A percentile compares a stretch with the other conserved stretches of the same genome.
Evolutionary conservation across 805 yeast genomes (phyloP).

Genomic region (Kurtzmaniella fragi): DNA sequence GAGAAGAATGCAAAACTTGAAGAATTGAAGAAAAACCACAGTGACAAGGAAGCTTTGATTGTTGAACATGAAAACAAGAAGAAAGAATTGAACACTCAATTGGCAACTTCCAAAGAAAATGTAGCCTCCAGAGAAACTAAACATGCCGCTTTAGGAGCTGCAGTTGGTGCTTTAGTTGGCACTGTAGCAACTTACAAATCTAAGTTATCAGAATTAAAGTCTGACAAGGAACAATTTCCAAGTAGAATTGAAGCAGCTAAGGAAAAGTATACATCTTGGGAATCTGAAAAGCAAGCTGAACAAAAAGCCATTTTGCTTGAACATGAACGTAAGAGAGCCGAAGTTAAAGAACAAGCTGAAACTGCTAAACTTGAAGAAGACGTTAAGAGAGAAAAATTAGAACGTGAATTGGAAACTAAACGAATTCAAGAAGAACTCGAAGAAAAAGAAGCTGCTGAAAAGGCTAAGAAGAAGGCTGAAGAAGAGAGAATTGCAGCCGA

Average conservation of each 20-base stretch:
- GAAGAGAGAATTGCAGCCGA: conserved; percentile 18
- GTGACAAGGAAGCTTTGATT: conserved; percentile 24
- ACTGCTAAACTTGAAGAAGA: conserved; percentile 21
- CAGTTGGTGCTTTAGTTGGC: conserved; percentile 39
- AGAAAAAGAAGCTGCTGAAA: conserved; percentile 17
- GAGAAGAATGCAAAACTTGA: conserved; percentile 31
- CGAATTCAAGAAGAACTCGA: conserved; percentile 25
- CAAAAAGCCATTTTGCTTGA: conserved; percentile 32
- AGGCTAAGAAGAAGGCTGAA: conserved; percentile 13
- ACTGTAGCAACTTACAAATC: conserved; percentile 42
- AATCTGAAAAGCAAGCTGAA: conserved; percentile 39
- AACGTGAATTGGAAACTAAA: conserved; percentile 26
- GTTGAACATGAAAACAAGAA: conserved; percentile 26
- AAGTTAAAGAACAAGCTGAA: conserved; percentile 39
- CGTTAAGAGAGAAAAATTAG: conserved; percentile 33
- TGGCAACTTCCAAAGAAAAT: conserved; percentile 30
- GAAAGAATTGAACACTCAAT: conserved; percentile 37
- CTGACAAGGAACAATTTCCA: conserved; percentile 33
- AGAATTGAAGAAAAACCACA: conserved; percentile 26
- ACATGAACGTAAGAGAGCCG: conserved; percentile 31
- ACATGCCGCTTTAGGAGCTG: conserved; percentile 34
- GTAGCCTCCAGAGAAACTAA: conserved; percentile 32
- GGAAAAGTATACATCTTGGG: conserved; percentile 38
- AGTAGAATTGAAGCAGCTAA: conserved; percentile 38
- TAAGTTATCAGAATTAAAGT: conserved; percentile 32